These are phyloP conservation scores for Penicillium expansum DNA, from an alignment of 2,329 filamentous ascomycete species.

Conservation along the genomic window DNA sequence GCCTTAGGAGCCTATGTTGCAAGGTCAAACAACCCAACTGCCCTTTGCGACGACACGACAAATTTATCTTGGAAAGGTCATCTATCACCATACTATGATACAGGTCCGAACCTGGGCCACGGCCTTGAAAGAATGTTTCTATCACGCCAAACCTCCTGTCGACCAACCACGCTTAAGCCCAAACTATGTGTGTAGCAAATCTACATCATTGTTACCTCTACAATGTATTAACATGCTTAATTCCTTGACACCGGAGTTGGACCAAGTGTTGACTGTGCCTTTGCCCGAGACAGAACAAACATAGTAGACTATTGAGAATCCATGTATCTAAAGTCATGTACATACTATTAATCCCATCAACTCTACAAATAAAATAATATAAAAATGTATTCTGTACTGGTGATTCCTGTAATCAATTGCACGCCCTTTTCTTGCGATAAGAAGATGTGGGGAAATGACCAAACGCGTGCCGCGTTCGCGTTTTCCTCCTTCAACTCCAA, in stretches of 20 bases:
- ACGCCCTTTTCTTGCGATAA: not conserved
- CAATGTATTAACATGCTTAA: not conserved
- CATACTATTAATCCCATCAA: not conserved
- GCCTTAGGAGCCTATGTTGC: not conserved
- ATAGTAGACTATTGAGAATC: not conserved
- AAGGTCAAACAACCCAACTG: not conserved
- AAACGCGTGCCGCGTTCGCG: conserved; percentile 21
- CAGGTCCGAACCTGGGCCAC: not conserved
- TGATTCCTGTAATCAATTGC: not conserved
- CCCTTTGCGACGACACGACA: not conserved
- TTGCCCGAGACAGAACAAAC: not conserved
- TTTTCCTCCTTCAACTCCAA: not conserved
- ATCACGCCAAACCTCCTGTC: not conserved
- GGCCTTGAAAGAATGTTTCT: not conserved
- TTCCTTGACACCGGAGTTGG: not conserved
- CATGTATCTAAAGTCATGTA: not conserved
- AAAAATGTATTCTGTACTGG: not conserved
- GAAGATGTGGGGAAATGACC: conserved; percentile 14
- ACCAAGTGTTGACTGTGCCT: not conserved
- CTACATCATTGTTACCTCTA: not conserved
- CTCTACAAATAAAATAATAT: not conserved
- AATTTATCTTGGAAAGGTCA: not conserved
- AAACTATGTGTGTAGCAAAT: not conserved
- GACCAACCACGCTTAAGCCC: not conserved
- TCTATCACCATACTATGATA: not conserved